Evolutionary conservation across 225 moss, liverwort and hornwort species (phyloP).

Genomic region (Antitrichia curtipendula): DNA sequence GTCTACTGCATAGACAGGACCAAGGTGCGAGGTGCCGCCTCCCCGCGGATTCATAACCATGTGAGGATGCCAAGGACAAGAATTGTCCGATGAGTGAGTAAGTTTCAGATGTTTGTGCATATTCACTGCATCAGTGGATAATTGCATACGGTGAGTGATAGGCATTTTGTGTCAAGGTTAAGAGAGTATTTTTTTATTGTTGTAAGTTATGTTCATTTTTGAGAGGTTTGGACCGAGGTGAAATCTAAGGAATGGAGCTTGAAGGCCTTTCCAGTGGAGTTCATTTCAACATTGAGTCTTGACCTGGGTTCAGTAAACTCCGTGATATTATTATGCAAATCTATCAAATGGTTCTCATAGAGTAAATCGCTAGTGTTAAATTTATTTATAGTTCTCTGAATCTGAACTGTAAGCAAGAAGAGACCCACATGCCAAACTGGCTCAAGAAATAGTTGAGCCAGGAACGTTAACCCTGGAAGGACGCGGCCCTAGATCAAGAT

Average conservation of each 20-base stretch:
- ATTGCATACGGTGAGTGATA: background rate
- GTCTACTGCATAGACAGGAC: constrained; percentile 8
- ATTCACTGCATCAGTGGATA: background rate
- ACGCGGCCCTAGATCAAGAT: too few species aligned
- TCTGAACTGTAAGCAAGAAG: background rate
- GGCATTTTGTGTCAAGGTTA: background rate
- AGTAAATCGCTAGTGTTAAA: background rate
- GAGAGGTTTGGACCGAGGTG: too few species aligned
- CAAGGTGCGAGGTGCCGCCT: background rate
- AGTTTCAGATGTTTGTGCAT: background rate
- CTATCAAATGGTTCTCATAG: background rate
- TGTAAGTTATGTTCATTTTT: background rate
- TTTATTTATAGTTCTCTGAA: background rate
- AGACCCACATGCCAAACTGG: background rate
- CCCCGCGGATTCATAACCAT: background rate
- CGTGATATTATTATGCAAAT: too few species aligned
- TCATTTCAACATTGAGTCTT: background rate
- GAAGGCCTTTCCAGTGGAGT: background rate
- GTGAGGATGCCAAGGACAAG: background rate
- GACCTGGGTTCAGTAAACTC: background rate
- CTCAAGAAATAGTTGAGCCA: background rate
- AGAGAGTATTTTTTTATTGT: background rate
- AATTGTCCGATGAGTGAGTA: background rate
- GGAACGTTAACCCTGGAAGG: too few species aligned
- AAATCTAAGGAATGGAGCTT: background rate